Conservation (phyloP, 768 basidiomycete species). For the Lactarius evosmus region DNA sequence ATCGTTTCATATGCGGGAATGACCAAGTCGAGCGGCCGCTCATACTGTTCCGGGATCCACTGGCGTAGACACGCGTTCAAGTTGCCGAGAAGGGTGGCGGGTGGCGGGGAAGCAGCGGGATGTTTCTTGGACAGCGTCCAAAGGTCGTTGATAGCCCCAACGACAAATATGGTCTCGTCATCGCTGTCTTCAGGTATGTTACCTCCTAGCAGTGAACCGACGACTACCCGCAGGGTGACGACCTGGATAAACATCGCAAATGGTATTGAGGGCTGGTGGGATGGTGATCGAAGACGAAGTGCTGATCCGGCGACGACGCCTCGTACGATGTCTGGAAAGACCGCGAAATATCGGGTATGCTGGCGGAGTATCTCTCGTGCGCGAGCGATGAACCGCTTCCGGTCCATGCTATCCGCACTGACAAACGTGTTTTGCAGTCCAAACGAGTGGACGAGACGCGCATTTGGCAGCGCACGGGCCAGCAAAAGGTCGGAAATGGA, state of each 20-base stretch:
- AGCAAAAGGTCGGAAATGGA: conserved; percentile 16
- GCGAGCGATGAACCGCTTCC: conserved; percentile 37
- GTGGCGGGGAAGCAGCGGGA: conserved; percentile 31
- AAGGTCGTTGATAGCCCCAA: conserved; percentile 43
- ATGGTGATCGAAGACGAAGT: not conserved
- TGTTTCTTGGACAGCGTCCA: conserved; percentile 47
- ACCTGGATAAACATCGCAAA: conserved; percentile 10
- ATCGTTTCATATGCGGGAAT: conserved; percentile 61
- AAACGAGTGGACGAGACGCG: conserved; percentile 29
- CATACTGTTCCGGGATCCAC: conserved; percentile 40
- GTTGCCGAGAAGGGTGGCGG: conserved; percentile 31
- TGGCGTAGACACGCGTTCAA: conserved; percentile 39
- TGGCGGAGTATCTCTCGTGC: conserved; percentile 35
- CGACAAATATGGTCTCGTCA: conserved; percentile 31
- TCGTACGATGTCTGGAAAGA: not conserved
- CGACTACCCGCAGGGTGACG: conserved; percentile 3
- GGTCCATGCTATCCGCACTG: conserved; percentile 36
- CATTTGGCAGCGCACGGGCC: conserved; percentile 27
- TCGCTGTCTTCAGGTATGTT: conserved; percentile 18
- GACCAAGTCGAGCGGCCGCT: conserved; percentile 49
- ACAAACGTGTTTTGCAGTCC: conserved; percentile 52
- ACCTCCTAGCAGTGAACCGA: not conserved
- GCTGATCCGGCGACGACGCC: not conserved
- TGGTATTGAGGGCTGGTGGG: not conserved
- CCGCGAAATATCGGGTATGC: conserved; percentile 6